Conservation (phyloP, 129 eudicot species). For the Pittosporum tobira region DNA sequence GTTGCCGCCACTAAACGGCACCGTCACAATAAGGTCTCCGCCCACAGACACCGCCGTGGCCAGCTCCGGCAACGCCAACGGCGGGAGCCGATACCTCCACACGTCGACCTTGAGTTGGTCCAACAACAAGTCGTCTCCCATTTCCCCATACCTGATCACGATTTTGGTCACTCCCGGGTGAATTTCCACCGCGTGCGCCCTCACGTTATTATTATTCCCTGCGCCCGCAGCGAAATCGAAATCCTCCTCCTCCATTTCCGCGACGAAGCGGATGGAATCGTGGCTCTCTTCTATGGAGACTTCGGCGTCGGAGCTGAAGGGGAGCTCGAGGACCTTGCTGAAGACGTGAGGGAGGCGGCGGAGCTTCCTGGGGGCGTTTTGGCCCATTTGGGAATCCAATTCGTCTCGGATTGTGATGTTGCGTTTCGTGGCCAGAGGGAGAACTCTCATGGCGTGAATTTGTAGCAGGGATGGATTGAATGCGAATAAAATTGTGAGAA, state of each 20-base stretch:
- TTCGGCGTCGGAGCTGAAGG: slow-evolving; percentile 60
- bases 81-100: slow-evolving; percentile 62
- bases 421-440: slow-evolving; percentile 12
- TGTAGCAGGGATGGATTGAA: slow-evolving; percentile 13
- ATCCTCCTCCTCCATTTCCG: slow-evolving; percentile 13
- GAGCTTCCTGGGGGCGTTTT: slow-evolving; percentile 33
- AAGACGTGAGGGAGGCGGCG: slow-evolving; percentile 67
- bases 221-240: not conserved
- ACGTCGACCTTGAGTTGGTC: slow-evolving; percentile 43
- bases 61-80: slow-evolving; percentile 35
- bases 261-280: slow-evolving; percentile 32
- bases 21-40: slow-evolving; percentile 50
- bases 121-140: slow-evolving; percentile 26
- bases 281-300: slow-evolving; percentile 44
- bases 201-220: slow-evolving; percentile 15
- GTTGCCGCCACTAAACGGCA: slow-evolving; percentile 36
- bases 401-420: slow-evolving; percentile 11
- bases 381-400: slow-evolving; percentile 16
- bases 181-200: slow-evolving; percentile 52
- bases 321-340: slow-evolving; percentile 59
- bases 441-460: slow-evolving; percentile 12
- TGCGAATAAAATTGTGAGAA: slow-evolving; percentile 11
- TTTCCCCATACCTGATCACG: slow-evolving; percentile 23
- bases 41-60: slow-evolving; percentile 36
- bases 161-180: slow-evolving; percentile 56